These are phyloP conservation scores for Leccinum subgranulosum DNA, from an alignment of 768 basidiomycete genomes.

Conservation along the genomic window DNA sequence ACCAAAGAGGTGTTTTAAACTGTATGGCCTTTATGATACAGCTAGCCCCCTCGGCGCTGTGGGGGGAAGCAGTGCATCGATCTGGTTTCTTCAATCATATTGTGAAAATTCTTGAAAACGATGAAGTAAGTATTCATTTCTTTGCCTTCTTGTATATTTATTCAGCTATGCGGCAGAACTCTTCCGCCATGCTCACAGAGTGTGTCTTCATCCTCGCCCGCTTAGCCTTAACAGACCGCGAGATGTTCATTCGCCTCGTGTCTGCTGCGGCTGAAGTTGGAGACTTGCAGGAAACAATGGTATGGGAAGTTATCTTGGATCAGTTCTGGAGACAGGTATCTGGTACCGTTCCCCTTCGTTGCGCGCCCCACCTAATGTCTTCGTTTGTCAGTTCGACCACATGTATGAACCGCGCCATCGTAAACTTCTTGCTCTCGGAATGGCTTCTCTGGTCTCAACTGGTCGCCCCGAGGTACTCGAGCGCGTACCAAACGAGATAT, in stretches of 20 bases:
- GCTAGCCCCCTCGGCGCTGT: constrained; percentile 55
- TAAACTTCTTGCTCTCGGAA: constrained; percentile 81
- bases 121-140: constrained; percentile 49
- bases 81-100: constrained; percentile 71
- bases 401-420: constrained; percentile 84
- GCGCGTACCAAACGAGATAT: constrained; percentile 70
- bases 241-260: constrained; percentile 70
- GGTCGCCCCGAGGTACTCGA: constrained; percentile 70
- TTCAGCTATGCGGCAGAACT: constrained; percentile 23
- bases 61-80: constrained; percentile 71
- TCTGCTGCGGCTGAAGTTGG: constrained; percentile 52
- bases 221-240: constrained; percentile 61
- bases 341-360: constrained; percentile 6
- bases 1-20: constrained; percentile 62
- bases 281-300: constrained; percentile 45
- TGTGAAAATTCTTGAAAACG: constrained; percentile 57
- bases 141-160: neutral
- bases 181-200: constrained; percentile 51
- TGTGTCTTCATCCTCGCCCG: constrained; percentile 74
- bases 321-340: constrained; percentile 81
- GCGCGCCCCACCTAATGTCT: neutral
- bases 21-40: constrained; percentile 61
- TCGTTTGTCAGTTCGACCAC: constrained; percentile 69
- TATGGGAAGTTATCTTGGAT: constrained; percentile 68
- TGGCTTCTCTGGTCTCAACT: constrained; percentile 73